Base-by-base conservation (phyloP, 148 eudicot species). In the Selenicereus undatus region DNA sequence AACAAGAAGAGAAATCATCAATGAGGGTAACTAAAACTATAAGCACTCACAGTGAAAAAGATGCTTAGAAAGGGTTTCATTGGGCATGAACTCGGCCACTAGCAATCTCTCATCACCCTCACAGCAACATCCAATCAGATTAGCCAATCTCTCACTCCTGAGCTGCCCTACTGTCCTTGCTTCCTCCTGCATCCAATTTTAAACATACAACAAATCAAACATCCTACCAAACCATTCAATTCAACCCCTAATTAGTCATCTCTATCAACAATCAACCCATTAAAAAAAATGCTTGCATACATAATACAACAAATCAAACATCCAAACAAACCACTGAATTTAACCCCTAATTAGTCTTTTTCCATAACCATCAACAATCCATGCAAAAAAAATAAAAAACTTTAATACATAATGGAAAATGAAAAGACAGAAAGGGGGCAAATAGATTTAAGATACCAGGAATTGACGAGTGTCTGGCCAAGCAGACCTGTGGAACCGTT, bases 391-490 rank as follows among this genome's bases (percentile, higher is more conserved):
- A 24, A 21, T 64, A 20, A 43, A 30, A 26, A 11, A 77, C 17
- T 22, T 73, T 60, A 72, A 26, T 73, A 58, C 18, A 54, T 17
- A 26, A 27, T 35, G 77, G n/a, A 68, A 76, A 22, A 27, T 42
- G 36, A 1, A 58, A 58, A 76, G 62, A 56, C 42, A 39, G 27
- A 43, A 60, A 14, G 11, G 26, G 29, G 68, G 62, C 17, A 18
- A 27, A 27, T 13, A 26, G 32, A 66, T 66, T 27, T 50, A 52
- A 42, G 71, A 77, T 84, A 93, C 97, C 81, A 91, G 82, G 81
- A 93, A 93, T 82, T 93, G 97, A 60, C 91, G 90, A 78, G 83
- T 75, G 82, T 93, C 97, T 21, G 97, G 97, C 97, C 97, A 93
- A 73, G 94, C 97, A 18, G 97, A 91, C 89, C 89, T 88, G 77